Conservation (phyloP, 371 early-diverging fungal genomes). For the Pancytospora philotis region DNA sequence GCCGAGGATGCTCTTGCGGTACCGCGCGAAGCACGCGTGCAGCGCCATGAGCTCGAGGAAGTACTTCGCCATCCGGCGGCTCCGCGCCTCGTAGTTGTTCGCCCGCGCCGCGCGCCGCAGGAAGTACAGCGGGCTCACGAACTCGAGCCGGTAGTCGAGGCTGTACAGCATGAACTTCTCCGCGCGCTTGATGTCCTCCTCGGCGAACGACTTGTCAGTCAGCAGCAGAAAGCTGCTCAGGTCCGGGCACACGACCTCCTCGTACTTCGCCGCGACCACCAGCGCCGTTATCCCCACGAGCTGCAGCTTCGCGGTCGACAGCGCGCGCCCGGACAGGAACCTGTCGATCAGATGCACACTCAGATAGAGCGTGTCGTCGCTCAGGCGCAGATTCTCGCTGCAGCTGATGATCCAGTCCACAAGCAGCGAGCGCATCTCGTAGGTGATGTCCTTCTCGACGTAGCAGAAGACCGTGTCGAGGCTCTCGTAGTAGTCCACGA, state of each 20-base stretch:
- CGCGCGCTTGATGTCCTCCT: conserved; percentile 55
- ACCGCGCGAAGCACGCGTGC: conserved; percentile 68
- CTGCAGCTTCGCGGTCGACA: conserved; percentile 75
- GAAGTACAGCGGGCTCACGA: conserved; percentile 56
- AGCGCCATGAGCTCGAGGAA: conserved; percentile 80
- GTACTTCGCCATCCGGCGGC: conserved; percentile 80
- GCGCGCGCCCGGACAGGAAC: conserved; percentile 72
- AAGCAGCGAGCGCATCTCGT: conserved; percentile 78
- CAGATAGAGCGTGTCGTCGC: conserved; percentile 86
- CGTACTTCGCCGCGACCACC: conserved; percentile 86
- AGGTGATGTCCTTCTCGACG: conserved; percentile 61
- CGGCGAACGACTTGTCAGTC: conserved; percentile 27
- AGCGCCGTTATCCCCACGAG: conserved; percentile 83
- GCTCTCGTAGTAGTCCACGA: neutral
- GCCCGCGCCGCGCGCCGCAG: conserved; percentile 50
- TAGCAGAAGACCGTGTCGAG: neutral
- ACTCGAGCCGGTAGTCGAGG: conserved; percentile 53
- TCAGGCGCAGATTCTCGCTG: conserved; percentile 71
- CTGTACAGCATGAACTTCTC: conserved; percentile 58
- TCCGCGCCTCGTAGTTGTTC: conserved; percentile 65
- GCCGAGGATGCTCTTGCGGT: conserved; percentile 69
- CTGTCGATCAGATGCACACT: conserved; percentile 87
- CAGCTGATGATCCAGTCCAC: conserved; percentile 81
- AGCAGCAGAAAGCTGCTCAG: conserved; percentile 51
- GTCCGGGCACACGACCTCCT: conserved; percentile 67